Percentiles rank a stretch among this genome's conserved stretches.
Conservation (phyloP, 108 stramenopile species). For the Nannochloropsis salina region DNA sequence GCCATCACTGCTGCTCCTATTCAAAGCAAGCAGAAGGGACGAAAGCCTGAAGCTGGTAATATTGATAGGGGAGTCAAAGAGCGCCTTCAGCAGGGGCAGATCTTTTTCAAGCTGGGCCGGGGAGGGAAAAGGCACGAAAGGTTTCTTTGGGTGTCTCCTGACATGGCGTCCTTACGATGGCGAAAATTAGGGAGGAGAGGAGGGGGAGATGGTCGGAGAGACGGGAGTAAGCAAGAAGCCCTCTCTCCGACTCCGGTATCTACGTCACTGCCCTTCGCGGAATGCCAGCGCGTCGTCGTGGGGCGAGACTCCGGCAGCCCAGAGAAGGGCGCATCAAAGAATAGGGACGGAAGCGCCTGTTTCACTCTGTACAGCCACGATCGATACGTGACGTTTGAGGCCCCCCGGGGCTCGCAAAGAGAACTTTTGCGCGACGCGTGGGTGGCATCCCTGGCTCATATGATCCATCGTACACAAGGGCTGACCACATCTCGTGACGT, state of each 20-base stretch:
- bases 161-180: not conserved
- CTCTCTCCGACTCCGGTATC: not conserved
- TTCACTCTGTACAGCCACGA: not conserved
- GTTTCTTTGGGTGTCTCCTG: not conserved
- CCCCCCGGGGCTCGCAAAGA: not conserved
- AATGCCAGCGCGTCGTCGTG: not conserved
- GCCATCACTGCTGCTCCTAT: not conserved
- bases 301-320: not conserved
- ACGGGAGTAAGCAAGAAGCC: not conserved
- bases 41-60: not conserved
- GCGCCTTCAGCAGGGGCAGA: not conserved
- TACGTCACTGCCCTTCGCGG: not conserved
- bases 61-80: not conserved
- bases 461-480: not conserved
- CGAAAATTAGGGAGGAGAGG: not conserved
- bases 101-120: not conserved
- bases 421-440: not conserved
- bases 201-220: not conserved
- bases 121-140: not conserved
- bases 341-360: not conserved
- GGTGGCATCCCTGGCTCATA: not conserved
- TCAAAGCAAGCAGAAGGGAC: not conserved
- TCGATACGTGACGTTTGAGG: conserved; percentile 8
- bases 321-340: not conserved
- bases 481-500: too few relatives aligned